Conservation (phyloP, 2,329 filamentous ascomycete genomes). For the Fusarium sacchari region DNA sequence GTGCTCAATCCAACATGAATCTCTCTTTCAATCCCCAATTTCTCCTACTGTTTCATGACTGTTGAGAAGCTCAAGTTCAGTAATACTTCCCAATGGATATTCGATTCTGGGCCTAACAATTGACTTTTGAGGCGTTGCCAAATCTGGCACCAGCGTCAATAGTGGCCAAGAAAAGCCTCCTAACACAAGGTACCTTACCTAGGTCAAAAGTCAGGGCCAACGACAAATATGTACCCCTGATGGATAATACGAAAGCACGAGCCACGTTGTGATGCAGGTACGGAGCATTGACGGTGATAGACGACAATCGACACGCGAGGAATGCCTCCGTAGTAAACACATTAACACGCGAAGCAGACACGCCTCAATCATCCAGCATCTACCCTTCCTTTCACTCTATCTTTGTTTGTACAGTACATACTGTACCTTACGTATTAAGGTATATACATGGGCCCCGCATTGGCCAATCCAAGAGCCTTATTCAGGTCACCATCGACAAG, state of each 20-base stretch:
- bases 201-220: constrained; percentile 15
- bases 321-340: constrained; percentile 7
- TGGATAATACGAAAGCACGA: constrained; percentile 43
- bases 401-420: constrained; percentile 1
- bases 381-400: constrained; percentile 7
- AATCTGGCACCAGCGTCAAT: constrained; percentile 22
- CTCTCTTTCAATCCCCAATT: neutral
- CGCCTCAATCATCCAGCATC: neutral
- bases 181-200: neutral
- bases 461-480: constrained; percentile 12
- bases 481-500: constrained; percentile 4
- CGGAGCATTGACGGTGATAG: constrained; percentile 15
- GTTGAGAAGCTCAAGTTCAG: neutral
- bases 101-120: constrained; percentile 6
- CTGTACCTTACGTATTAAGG: too few relatives aligned
- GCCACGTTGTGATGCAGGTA: constrained; percentile 43
- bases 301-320: constrained; percentile 12
- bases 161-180: constrained; percentile 13
- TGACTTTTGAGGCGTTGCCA: constrained; percentile 9
- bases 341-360: constrained; percentile 11
- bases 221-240: constrained; percentile 34
- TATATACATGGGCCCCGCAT: constrained; percentile 1
- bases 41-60: neutral
- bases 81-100: neutral
- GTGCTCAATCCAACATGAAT: neutral